phyloP scores from a whole-genome alignment of 768 basidiomycete species.

The Pleurotus sapidus region DNA sequence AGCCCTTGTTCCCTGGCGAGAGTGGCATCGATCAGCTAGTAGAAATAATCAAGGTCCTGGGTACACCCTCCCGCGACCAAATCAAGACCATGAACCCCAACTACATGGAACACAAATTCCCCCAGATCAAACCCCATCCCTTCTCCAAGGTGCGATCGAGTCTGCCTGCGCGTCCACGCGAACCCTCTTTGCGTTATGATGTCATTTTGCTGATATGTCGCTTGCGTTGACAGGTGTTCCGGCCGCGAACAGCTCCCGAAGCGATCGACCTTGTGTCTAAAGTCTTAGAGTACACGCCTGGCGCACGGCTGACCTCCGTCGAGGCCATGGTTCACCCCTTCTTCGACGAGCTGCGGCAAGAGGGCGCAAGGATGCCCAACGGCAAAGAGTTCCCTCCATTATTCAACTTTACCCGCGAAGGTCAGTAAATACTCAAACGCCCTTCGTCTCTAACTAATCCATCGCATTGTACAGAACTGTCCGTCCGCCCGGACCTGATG shows the following conservation, averaged over 20 bases:
- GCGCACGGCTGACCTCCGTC: constrained; percentile 83
- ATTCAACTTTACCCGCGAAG: constrained; percentile 96
- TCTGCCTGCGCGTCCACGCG: not conserved
- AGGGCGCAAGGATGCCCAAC: constrained; percentile 93
- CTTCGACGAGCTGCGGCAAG: constrained; percentile 93
- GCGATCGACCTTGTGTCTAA: constrained; percentile 96
- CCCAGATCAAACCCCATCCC: constrained; percentile 99
- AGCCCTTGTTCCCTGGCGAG: constrained; percentile 98
- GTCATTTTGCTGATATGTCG: constrained; percentile 11
- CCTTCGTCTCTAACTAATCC: constrained; percentile 1
- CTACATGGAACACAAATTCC: constrained; percentile 99
- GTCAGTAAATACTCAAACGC: constrained; percentile 44
- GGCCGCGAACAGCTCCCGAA: constrained; percentile 93
- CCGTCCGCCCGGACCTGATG: constrained; percentile 93
- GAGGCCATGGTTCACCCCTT: constrained; percentile 93
- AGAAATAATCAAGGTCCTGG: constrained; percentile 99
- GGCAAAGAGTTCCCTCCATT: constrained; percentile 93
- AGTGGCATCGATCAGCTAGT: constrained; percentile 98
- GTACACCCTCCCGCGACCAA: constrained; percentile 96
- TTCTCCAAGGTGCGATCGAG: constrained; percentile 81
- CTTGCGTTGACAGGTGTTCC: constrained; percentile 75
- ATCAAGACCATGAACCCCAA: constrained; percentile 99
- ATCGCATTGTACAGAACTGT: constrained; percentile 65
- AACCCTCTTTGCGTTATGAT: not conserved
- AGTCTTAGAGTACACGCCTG: constrained; percentile 97